phyloP scores from a whole-genome alignment of 306 rosid species.

The Prunus kanzakura region DNA sequence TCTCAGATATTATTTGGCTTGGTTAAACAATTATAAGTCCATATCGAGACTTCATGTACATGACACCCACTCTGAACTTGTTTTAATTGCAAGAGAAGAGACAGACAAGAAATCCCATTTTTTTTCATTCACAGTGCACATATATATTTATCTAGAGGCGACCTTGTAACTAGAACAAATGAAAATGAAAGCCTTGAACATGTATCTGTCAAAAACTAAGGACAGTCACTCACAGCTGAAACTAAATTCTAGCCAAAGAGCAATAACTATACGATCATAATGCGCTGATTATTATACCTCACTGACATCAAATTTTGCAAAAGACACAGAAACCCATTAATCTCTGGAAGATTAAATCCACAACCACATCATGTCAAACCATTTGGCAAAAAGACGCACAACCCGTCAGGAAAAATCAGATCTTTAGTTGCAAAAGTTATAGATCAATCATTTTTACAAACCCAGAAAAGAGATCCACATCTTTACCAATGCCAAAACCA shows the following conservation, averaged over 20 bases:
- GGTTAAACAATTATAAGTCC: neutral
- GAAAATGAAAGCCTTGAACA: neutral
- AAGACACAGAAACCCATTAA: neutral
- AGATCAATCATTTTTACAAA: conserved; percentile 29
- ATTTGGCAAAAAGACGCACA: conserved; percentile 9
- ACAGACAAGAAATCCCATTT: neutral
- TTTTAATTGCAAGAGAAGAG: neutral
- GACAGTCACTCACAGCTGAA: neutral
- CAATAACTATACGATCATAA: neutral
- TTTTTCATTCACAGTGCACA: neutral
- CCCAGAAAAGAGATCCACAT: conserved; percentile 31
- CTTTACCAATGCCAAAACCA: neutral
- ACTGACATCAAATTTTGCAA: conserved; percentile 1
- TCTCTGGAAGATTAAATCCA: neutral
- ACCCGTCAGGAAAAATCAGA: conserved; percentile 16
- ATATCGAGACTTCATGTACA: neutral
- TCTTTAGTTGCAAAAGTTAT: conserved; percentile 2
- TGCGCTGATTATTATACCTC: neutral
- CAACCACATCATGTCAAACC: conserved; percentile 1
- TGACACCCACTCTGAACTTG: neutral
- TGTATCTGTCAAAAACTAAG: neutral
- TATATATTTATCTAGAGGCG: neutral
- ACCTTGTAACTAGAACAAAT: neutral
- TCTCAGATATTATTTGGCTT: neutral
- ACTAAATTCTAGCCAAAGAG: neutral